Base-by-base conservation (phyloP, 2,329 filamentous ascomycete genomes). In the Leptographium flavum region DNA sequence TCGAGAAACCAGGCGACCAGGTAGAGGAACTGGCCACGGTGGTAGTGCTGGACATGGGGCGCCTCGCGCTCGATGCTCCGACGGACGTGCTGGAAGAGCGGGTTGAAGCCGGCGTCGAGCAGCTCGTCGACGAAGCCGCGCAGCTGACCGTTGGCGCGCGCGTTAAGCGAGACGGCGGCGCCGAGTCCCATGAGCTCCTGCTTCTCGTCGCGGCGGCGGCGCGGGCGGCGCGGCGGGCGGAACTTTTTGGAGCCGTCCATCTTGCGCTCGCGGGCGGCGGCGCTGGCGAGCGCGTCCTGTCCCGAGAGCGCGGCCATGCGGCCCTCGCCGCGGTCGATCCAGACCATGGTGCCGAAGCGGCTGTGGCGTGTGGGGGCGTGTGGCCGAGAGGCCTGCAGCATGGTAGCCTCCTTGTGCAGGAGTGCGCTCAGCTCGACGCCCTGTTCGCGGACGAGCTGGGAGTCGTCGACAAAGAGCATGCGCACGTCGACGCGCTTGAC, bases 311-410 rank as follows among this genome's bases (percentile, higher is more conserved):
- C 87, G 0, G 85, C 83, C 55, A 92, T 76, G 56, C 88, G 88
- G 42, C 83, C 79, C 53, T 88, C 83, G 41, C 87, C 83, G 46
- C 88, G 73, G 64, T 94, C 87, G 32, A 98, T 78, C 88, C 90
- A 96, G 30, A 95, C 79, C 85, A 96, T 96, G 11, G 88, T 94
- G 3, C 92, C 92, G 56, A 96, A 98, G 30, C 92, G 77, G 54
- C 88, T 94, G 61, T 98, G 92, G 40, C 92, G 72, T 3, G 87
- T 88, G 0, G 88, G 85, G 3, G 83, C 84, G 57, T 80, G 80
- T 53, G 79, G 81, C 45, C 82, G 81, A 55, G 87, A 82, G 41
- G 81, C 74, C 54, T 81, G 78, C 45, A 86, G 70, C 78, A 94
- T 84, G n/a, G 80, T 76, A 2, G 80, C 79, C 62, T 98, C 92